Conservation (phyloP, 2,329 filamentous ascomycete species). For the Hawksworthiomyces lignivorus region DNA sequence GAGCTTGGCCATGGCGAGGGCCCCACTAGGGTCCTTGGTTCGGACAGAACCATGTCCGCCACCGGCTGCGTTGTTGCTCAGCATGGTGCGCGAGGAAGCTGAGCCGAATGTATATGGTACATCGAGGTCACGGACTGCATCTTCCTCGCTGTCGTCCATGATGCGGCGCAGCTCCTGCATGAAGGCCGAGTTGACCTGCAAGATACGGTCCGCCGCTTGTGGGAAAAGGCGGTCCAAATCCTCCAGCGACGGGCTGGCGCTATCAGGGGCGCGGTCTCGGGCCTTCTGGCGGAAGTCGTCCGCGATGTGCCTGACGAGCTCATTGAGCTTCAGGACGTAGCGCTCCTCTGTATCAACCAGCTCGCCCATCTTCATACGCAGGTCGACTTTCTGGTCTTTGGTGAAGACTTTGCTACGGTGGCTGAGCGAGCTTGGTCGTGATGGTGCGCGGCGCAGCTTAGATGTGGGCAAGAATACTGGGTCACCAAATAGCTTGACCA, state of each 20-base stretch:
- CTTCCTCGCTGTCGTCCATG: slow-evolving; percentile 76
- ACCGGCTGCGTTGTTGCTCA: not conserved
- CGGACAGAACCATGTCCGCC: slow-evolving; percentile 32
- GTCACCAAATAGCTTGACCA: slow-evolving; percentile 75
- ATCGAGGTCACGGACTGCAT: slow-evolving; percentile 70
- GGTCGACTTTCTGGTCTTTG: slow-evolving; percentile 71
- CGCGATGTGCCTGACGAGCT: slow-evolving; percentile 74
- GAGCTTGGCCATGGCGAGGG: slow-evolving; percentile 68
- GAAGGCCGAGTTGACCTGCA: slow-evolving; percentile 75
- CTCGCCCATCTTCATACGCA: slow-evolving; percentile 84
- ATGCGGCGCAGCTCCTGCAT: slow-evolving; percentile 66
- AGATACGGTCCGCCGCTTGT: slow-evolving; percentile 67
- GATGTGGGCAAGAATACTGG: slow-evolving; percentile 82
- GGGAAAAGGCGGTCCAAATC: slow-evolving; percentile 76
- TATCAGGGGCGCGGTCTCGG: slow-evolving; percentile 47
- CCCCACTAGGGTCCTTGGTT: slow-evolving; percentile 66
- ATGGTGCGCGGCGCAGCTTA: slow-evolving; percentile 75
- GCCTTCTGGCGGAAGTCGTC: slow-evolving; percentile 70
- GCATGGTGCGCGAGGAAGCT: slow-evolving; percentile 12
- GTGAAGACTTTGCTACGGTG: slow-evolving; percentile 64
- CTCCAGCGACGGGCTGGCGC: slow-evolving; percentile 62
- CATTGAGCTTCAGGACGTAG: slow-evolving; percentile 82
- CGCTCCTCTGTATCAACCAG: slow-evolving; percentile 88
- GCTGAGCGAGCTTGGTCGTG: slow-evolving; percentile 74
- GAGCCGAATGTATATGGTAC: slow-evolving; percentile 30